Percentiles rank a stretch among this genome's conserved stretches.
Evolutionary conservation across 2,329 filamentous ascomycete genomes (phyloP).

Genomic region (Cercospora brassicicola): DNA sequence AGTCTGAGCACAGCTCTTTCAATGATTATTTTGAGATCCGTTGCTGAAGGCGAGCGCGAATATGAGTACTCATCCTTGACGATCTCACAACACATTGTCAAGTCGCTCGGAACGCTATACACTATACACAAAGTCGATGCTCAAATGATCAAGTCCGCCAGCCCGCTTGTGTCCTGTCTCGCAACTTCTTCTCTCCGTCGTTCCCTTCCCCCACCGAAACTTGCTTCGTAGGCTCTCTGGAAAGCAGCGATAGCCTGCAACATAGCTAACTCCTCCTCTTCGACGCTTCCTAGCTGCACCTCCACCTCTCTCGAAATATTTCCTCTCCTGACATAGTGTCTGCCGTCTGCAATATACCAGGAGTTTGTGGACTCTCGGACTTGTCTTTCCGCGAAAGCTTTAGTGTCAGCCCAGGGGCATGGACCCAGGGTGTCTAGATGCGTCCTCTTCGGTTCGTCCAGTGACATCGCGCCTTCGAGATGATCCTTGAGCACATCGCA

Average conservation of each 20-base stretch:
- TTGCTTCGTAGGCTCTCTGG: slow-evolving; percentile 13
- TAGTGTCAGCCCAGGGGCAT: slow-evolving; percentile 28
- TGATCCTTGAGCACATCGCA: background rate
- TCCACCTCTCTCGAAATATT: slow-evolving; percentile 48
- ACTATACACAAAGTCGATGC: background rate
- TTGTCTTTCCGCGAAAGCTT: slow-evolving; percentile 39
- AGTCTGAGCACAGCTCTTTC: background rate
- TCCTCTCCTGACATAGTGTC: slow-evolving; percentile 51
- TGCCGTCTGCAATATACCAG: slow-evolving; percentile 49
- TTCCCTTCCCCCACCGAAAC: slow-evolving; percentile 3
- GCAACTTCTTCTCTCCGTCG: background rate
- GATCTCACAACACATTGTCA: background rate
- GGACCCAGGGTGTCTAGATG: background rate
- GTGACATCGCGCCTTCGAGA: slow-evolving; percentile 6
- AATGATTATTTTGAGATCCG: too few relatives aligned
- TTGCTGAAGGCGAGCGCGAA: too few relatives aligned
- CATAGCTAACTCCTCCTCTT: slow-evolving; percentile 15
- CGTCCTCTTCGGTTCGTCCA: background rate
- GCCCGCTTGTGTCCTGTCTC: background rate
- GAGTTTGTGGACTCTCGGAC: slow-evolving; percentile 48
- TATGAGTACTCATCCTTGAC: background rate
- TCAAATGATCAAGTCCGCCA: slow-evolving; percentile 10
- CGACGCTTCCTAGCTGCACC: slow-evolving; percentile 39
- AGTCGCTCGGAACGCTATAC: background rate
- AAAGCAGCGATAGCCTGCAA: slow-evolving; percentile 17